Conservation (phyloP, 352 stramenopile species). For the Pythium grandisporangium region DNA sequence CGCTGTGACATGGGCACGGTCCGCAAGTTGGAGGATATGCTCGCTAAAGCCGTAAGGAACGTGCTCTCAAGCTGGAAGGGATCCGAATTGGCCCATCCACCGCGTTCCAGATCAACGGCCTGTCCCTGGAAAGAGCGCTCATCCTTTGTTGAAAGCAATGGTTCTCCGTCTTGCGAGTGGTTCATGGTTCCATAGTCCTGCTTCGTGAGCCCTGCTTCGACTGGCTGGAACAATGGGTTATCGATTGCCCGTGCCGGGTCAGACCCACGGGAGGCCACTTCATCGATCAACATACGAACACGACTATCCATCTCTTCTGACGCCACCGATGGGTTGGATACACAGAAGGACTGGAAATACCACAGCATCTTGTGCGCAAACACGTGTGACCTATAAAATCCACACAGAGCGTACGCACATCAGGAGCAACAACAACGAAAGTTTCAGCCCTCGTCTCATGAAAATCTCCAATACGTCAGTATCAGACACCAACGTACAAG, state of each 20-base stretch:
- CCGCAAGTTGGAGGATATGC: slow-evolving; percentile 65
- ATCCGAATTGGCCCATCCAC: slow-evolving; percentile 16
- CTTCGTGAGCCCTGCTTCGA: neutral
- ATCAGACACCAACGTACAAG: slow-evolving; percentile 22
- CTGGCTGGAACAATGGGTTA: slow-evolving; percentile 11
- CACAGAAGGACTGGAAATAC: slow-evolving; percentile 77
- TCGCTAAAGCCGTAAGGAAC: slow-evolving; percentile 64
- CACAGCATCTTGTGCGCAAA: slow-evolving; percentile 82
- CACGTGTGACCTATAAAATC: slow-evolving; percentile 50
- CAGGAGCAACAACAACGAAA: too few relatives aligned
- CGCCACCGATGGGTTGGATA: slow-evolving; percentile 46
- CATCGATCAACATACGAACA: slow-evolving; percentile 74
- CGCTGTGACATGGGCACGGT: slow-evolving; percentile 52
- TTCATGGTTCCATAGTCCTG: slow-evolving; percentile 6
- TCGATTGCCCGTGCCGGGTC: slow-evolving; percentile 35
- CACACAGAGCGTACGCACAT: too few relatives aligned
- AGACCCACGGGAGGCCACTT: slow-evolving; percentile 49
- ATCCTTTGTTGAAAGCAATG: slow-evolving; percentile 38
- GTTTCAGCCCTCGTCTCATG: too few relatives aligned
- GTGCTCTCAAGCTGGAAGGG: slow-evolving; percentile 62
- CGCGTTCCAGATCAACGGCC: slow-evolving; percentile 30
- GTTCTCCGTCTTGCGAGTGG: slow-evolving; percentile 27
- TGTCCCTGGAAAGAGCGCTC: slow-evolving; percentile 56
- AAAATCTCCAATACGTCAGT: neutral
- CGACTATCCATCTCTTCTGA: slow-evolving; percentile 41